Base-by-base conservation (phyloP, 495 filamentous ascomycete species). In the Penicillium riverlandense region DNA sequence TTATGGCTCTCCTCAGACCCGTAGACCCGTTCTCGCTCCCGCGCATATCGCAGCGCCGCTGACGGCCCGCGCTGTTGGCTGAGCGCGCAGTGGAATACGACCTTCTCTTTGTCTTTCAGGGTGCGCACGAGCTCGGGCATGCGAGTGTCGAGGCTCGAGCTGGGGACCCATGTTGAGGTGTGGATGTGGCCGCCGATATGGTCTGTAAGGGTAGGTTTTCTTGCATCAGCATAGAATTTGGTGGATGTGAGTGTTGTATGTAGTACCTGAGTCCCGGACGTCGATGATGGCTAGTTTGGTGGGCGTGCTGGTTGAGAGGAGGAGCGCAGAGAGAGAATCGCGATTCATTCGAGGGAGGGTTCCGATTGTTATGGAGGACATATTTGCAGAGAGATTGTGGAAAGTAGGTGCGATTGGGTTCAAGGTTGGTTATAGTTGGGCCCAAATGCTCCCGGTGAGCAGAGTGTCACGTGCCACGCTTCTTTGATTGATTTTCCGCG, bases 11-110 rank as follows among this genome's bases (percentile, higher is more conserved):
- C 67, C 10, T 66, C 62, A 0, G 40, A 35, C 8, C 67, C 62
- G 12, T 68, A 48, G 8, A 47, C 39, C 6, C 57, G 50, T 42
- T 69, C 67, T 0, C 68, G 66, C 50, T 71, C 65, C 6, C 71
- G 66, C 0, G 57, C 58, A 50, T 75, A 72, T 3, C 62, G 63
- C 11, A 74, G 52, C 5, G 70, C 69, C 8, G 70, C 67, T 38
- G 67, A 69, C 1, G 70, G 70, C 1, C 70, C 70, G 12, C 92
- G 77, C 66, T 92, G 85, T 70, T 97, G 92, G 50, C 84, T 88
- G 29, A 97, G 69, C n/a, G 86, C 84, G 66, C 92, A 98, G 66
- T 98, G 94, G 62, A 98, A 98, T 12, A 98, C 79, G 15, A 98
- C 87, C 34, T 74, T 81, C 35, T 94, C 76, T 56, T 86, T 88